Evolutionary conservation across 2,329 filamentous ascomycete species (phyloP), one percentile per base, ranked within the genome.

Genomic region (Didymella exigua): DNA sequence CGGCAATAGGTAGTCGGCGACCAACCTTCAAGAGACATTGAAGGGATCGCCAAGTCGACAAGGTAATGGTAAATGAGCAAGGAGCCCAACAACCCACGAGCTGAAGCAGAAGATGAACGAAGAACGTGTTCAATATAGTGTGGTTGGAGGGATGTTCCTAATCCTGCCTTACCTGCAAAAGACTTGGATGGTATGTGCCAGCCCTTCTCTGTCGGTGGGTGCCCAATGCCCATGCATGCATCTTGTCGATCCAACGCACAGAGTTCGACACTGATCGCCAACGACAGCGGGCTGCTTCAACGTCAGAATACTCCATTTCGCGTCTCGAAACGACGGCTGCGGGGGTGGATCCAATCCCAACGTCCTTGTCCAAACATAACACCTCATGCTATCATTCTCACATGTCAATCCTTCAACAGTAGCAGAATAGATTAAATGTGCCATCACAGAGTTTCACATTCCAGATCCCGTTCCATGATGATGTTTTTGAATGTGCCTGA

Each of bases 251-350:
- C 34, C 16, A 19, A 40, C 27, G n/a, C 14, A 4, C 21, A 19
- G 11, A 33, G 19, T 23, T 7, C 18, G 11, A 34, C 21, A 11
- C 21, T 34, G 29, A 29, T 21, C 33, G 21, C 9, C 33, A 21
- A 34, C 33, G 33, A 21, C 31, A 34, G 16, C 30, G 30, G 30
- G 6, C 3, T 6, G 30, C 30, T n/a, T 34, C 31, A 34, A 16
- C 5, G 19, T 19, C 50, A 18, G 24, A 33, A 7, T 31, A 11
- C 31, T 27, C 19, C 21, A 6, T 21, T 31, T 44, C 40, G 26
- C 27, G 6, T 30, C 45, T 38, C 34, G 41, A 55, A 55, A 55
- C 52, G 23, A 7, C 23, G 10, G 14, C 14, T 37, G 34, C 9
- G 36, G 49, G 29, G 42, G 33, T 34, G 19, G 29, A 42, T 23